Evolutionary conservation across 176 grass and related monocot genomes (phyloP).

Genomic region (Aechmea fasciata): DNA sequence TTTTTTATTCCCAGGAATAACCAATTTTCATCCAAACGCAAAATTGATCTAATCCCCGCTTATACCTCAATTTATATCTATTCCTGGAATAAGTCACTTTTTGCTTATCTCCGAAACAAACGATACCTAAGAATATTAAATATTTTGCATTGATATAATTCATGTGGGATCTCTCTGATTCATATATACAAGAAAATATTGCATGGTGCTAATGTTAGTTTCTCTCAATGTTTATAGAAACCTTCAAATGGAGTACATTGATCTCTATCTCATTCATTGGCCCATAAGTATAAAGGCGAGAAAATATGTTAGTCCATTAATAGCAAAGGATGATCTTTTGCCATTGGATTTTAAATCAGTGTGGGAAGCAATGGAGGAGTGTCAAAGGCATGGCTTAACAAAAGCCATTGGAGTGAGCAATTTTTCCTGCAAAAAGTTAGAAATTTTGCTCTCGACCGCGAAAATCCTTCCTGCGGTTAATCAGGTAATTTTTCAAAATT

Average conservation of each 20-base stretch:
- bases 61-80: no score
- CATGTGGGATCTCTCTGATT: background rate
- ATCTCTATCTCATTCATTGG: conserved; percentile 54
- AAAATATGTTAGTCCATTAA: background rate
- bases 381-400: conserved; percentile 11
- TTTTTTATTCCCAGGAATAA: no score
- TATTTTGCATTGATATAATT: background rate
- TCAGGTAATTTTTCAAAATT: conserved; percentile 2
- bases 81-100: no score
- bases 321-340: conserved; percentile 7
- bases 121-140: no score
- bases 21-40: no score
- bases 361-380: conserved; percentile 35
- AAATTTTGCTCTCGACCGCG: conserved; percentile 7
- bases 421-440: conserved; percentile 29
- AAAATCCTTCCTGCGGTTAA: conserved; percentile 17
- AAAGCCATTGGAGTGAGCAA: conserved; percentile 23
- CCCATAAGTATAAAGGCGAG: conserved; percentile 33
- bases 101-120: no score
- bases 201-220: background rate
- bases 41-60: no score
- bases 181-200: background rate
- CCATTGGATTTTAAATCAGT: conserved; percentile 14
- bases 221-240: conserved; percentile 8
- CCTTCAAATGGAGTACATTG: conserved; percentile 41